Conservation (phyloP, 176 grass and related monocot species). For the Carex parvula region DNA sequence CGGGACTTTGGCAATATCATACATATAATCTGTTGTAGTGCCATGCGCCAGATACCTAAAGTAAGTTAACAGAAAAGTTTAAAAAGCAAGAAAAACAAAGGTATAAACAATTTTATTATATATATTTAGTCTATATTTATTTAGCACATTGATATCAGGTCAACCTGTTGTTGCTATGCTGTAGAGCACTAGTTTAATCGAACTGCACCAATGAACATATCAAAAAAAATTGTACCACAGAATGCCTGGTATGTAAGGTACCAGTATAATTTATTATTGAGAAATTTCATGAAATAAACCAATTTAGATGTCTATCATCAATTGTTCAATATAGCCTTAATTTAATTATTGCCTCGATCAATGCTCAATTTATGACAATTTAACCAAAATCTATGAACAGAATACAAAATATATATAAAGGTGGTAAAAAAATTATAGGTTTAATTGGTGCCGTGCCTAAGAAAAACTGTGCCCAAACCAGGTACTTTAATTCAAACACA, state of each 20-base stretch:
- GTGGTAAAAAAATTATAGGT: neutral
- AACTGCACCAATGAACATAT: neutral
- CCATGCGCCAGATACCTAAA: slow-evolving; percentile 94
- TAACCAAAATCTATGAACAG: neutral
- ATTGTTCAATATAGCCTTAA: neutral
- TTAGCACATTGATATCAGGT: neutral
- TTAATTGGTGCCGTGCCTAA: neutral
- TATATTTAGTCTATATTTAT: neutral
- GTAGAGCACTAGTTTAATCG: neutral
- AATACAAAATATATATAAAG: neutral
- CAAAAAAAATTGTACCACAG: too few relatives aligned
- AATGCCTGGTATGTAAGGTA: neutral
- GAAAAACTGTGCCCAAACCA: neutral
- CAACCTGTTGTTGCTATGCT: neutral
- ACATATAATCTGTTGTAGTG: slow-evolving; percentile 97
- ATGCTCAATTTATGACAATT: neutral
- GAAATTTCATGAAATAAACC: neutral
- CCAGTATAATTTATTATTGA: neutral
- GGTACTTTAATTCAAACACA: neutral
- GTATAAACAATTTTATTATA: neutral
- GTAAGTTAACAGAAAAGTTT: neutral
- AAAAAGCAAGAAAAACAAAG: neutral
- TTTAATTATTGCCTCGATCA: neutral
- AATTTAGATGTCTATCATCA: neutral
- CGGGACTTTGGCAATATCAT: slow-evolving; percentile 80